Base-by-base conservation (phyloP, 768 basidiomycete species). In the Boletus tomentosulus region DNA sequence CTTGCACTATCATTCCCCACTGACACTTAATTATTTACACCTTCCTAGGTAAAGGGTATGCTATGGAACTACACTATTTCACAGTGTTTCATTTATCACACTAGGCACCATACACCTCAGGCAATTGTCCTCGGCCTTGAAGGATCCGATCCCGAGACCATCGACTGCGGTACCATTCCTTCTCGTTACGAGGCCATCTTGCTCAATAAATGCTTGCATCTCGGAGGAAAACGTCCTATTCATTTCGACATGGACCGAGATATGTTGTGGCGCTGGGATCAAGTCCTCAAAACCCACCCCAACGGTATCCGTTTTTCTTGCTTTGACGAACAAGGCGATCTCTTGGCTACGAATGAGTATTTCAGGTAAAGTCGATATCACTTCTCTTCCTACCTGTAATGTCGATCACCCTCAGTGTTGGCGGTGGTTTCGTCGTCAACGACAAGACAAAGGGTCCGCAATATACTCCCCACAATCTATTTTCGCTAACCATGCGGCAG, bases 361-460 rank as follows among this genome's bases (percentile, higher is more conserved):
- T 97, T 91, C 66, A 92, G 84, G 80, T 78, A 60, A 39, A 56
- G 46, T 22, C 38, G 44, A 11, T 15, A 1, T 37, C 12, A 1
- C 12, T 46, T 45, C 9, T 16, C 7, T 31, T 15, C 28, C 6
- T 34, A 3, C 24, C 42, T 31, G 16, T 27, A 47, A 49, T 27
- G 3, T 44, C 35, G 3, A 48, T 34, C 15, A 25, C 22, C 28
- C 45, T 27, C 45, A 84, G 89, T 51, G 92, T 97, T 46, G 92
- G 93, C 3, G 93, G 93, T 42, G 93, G 93, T 3, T 97, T 96
- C 66, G 93, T 96, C 3, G 92, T 97, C 25, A 97, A 97, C 62
- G 90, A 94, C 38, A 89, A 92, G 68, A 97, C 93, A 2, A 87
- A 94, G 77, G 85, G 89, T 86, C 59, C 54, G 57, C 42, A 15